phyloP scores from a whole-genome alignment of 345 rosid genomes.

The Hibiscus tridactylites region DNA sequence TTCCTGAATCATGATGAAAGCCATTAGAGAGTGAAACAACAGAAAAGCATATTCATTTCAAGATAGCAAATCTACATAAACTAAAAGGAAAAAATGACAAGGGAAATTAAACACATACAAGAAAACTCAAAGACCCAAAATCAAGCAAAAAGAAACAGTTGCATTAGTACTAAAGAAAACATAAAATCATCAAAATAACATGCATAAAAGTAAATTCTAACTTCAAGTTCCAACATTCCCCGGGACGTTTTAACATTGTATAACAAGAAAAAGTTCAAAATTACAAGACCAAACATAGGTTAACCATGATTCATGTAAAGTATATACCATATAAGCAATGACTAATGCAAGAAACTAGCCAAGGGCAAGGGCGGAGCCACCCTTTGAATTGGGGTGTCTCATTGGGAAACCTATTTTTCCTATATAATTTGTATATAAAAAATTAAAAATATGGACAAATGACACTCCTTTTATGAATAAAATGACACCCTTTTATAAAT shows the following conservation, averaged over 20 bases:
- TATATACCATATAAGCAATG: not conserved
- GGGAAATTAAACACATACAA: not conserved
- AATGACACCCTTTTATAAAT: too few relatives aligned
- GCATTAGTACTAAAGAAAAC: not conserved
- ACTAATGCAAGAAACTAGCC: not conserved
- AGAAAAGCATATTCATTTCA: conserved; percentile 7
- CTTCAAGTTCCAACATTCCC: not conserved
- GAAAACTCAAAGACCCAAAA: not conserved
- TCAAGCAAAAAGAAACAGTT: not conserved
- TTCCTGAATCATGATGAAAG: conserved; percentile 40
- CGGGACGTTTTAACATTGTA: not conserved
- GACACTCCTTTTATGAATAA: too few relatives aligned
- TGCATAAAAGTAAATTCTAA: not conserved
- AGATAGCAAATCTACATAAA: conserved; percentile 5
- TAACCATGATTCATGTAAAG: not conserved
- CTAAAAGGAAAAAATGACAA: not conserved
- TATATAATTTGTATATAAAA: too few relatives aligned
- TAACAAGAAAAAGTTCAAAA: not conserved
- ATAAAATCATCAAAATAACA: not conserved
- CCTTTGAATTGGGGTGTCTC: too few relatives aligned
- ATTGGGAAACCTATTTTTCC: too few relatives aligned
- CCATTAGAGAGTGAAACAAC: conserved; percentile 15
- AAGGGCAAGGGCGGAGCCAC: too few relatives aligned
- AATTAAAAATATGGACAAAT: too few relatives aligned
- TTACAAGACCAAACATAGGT: not conserved